These are phyloP conservation scores for Phalaenopsis aphrodite DNA, from an alignment of 106 monocot genomes.

Conservation along the genomic window DNA sequence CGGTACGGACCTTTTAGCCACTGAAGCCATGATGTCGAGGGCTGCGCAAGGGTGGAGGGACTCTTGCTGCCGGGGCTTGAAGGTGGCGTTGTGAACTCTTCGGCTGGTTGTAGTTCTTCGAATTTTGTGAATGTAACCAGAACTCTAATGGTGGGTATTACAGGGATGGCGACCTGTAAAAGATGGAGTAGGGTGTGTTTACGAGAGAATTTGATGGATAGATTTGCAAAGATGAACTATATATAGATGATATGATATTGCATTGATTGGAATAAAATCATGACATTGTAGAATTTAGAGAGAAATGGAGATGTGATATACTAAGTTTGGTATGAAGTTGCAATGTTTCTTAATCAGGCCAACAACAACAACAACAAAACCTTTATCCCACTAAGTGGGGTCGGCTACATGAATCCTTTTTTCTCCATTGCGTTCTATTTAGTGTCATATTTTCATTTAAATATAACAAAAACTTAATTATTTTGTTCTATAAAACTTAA, in stretches of 20 bases:
- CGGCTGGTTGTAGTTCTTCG: constrained; percentile 49
- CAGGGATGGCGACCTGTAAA: constrained; percentile 56
- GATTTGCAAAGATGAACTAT: no score
- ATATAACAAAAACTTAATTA: no score
- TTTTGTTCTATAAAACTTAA: no score
- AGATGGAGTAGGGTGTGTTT: not conserved
- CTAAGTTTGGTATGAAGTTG: no score
- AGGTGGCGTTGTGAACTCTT: constrained; percentile 39
- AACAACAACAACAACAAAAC: no score
- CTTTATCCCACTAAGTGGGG: no score
- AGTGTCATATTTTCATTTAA: no score
- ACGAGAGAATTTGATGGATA: not conserved
- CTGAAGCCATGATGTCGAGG: constrained; percentile 34
- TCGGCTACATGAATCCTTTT: no score
- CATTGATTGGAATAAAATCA: not conserved
- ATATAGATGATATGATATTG: not conserved
- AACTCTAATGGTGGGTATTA: constrained; percentile 59
- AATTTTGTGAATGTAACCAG: constrained; percentile 68
- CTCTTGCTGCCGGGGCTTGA: constrained; percentile 31
- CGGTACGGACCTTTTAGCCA: constrained; percentile 34
- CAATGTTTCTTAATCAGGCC: no score
- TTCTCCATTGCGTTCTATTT: no score
- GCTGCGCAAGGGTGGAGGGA: constrained; percentile 4
- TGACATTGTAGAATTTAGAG: not conserved
- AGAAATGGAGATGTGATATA: no score